A percentile compares a stretch with the other conserved stretches of the same genome.
These are phyloP conservation scores for Collybiopsis confluens DNA, from an alignment of 768 basidiomycete species.

Conservation along the genomic window DNA sequence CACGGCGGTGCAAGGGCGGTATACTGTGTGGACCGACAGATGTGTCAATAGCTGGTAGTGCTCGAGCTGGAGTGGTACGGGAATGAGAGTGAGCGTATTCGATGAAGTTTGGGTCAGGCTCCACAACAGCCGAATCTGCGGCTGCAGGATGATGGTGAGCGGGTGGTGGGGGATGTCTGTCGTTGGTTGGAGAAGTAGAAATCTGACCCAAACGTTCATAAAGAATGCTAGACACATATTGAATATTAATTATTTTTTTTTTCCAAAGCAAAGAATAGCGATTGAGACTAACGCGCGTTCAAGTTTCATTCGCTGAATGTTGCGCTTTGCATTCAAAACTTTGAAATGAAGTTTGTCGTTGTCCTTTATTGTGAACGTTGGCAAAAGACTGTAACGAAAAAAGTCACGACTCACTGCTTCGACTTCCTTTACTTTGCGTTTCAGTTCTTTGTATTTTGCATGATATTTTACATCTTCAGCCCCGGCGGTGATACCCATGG, in stretches of 20 bases:
- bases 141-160: too few relatives aligned
- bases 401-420: conserved; percentile 55
- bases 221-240: conserved; percentile 60
- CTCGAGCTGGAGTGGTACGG: conserved; percentile 41
- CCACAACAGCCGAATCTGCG: conserved; percentile 38
- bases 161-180: conserved; percentile 16
- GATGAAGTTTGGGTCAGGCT: conserved; percentile 39
- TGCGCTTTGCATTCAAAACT: conserved; percentile 72
- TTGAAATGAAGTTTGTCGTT: conserved; percentile 87
- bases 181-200: conserved; percentile 36
- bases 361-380: too few relatives aligned
- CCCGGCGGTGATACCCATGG: conserved; percentile 68
- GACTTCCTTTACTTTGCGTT: conserved; percentile 84
- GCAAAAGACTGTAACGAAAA: too few relatives aligned
- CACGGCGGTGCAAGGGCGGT: conserved; percentile 26
- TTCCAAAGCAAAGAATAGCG: conserved; percentile 8
- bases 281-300: conserved; percentile 80
- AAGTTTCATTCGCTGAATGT: conserved; percentile 82
- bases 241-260: background rate
- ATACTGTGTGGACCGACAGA: conserved; percentile 20
- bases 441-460: conserved; percentile 83
- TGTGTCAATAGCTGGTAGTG: conserved; percentile 46
- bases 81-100: conserved; percentile 50
- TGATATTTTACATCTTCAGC: conserved; percentile 86
- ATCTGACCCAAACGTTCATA: conserved; percentile 72